Percentiles rank a stretch among this genome's conserved stretches.
Evolutionary conservation across 1,139 yeast genomes (phyloP).

Genomic region (Zhuliangozyma blackwelliae): DNA sequence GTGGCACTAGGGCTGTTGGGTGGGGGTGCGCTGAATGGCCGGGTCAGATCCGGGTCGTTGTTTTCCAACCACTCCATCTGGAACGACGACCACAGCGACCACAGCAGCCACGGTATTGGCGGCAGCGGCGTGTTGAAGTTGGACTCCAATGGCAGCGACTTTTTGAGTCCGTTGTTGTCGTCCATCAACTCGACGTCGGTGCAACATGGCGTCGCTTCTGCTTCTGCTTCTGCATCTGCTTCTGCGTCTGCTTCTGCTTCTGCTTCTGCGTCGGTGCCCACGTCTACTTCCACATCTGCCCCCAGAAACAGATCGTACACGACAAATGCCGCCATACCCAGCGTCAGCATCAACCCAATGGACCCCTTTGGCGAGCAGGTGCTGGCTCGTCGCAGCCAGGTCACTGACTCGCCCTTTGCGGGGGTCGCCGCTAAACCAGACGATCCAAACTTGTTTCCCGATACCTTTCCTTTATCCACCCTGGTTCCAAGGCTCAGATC

Average conservation of each 20-base stretch:
- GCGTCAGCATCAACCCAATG: constrained; percentile 6
- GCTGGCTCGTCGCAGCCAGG: constrained; percentile 3
- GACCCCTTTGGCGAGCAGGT: constrained; percentile 5
- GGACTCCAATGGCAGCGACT: neutral
- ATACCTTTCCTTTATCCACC: constrained; percentile 26
- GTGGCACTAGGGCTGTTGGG: constrained; percentile 12
- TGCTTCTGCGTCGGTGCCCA: no score
- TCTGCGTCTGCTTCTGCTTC: no score
- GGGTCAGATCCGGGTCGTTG: constrained; percentile 43
- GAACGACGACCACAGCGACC: constrained; percentile 35
- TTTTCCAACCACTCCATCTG: constrained; percentile 45
- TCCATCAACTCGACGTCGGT: neutral
- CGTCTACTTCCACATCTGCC: neutral
- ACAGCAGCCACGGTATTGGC: constrained; percentile 1
- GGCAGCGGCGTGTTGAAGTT: neutral
- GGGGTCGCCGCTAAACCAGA: constrained; percentile 16
- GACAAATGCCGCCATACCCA: constrained; percentile 36
- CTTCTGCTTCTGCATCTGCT: no score
- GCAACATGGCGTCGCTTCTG: no score
- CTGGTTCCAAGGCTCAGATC: constrained; percentile 31
- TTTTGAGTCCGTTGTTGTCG: constrained; percentile 7
- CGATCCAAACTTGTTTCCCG: constrained; percentile 30
- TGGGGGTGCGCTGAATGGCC: neutral
- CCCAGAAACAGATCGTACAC: constrained; percentile 47
- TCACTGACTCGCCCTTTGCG: constrained; percentile 14